Percentiles rank a stretch among this genome's conserved stretches.
Evolutionary conservation across 1,139 yeast genomes (phyloP).

Genomic region (Magnusiomyces fungicola): DNA sequence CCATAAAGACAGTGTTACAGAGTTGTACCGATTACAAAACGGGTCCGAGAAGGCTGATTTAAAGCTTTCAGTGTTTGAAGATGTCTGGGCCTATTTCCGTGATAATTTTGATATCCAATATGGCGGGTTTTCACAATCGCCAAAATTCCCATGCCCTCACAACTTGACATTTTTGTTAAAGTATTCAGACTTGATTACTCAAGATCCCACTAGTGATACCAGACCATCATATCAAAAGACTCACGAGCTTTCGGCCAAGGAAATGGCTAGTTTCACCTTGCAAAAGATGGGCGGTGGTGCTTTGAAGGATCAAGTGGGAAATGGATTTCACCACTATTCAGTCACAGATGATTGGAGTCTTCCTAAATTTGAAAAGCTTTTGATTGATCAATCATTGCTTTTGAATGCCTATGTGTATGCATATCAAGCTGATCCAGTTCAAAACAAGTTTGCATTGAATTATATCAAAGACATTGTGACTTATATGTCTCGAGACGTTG

Average conservation of each 20-base stretch:
- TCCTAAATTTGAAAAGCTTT: conserved; percentile 37
- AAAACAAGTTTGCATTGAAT: conserved; percentile 17
- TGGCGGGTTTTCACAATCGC: conserved; percentile 35
- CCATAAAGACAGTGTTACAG: conserved; percentile 21
- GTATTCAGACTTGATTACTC: conserved; percentile 16
- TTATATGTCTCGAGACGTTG: conserved; percentile 20
- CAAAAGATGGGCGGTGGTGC: conserved; percentile 32
- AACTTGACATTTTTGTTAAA: conserved; percentile 29
- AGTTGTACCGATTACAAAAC: conserved; percentile 26
- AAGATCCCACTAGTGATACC: neutral
- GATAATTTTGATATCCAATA: conserved; percentile 25
- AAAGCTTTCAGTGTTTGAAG: conserved; percentile 19
- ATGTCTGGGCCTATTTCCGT: conserved; percentile 26
- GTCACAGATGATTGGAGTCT: conserved; percentile 37
- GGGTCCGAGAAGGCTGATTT: conserved; percentile 22
- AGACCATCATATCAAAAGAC: conserved; percentile 6
- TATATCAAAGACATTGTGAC: conserved; percentile 25
- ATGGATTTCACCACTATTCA: conserved; percentile 35
- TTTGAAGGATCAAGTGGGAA: conserved; percentile 34
- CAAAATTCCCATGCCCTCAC: conserved; percentile 34
- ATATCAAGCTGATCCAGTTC: conserved; percentile 14
- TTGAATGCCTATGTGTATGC: conserved; percentile 32
- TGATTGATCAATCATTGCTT: conserved; percentile 34
- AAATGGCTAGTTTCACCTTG: conserved; percentile 22
- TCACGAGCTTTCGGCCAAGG: neutral